phyloP scores from a whole-genome alignment of 2,329 filamentous ascomycete genomes.

The Ambrosiella cleistominuta region DNA sequence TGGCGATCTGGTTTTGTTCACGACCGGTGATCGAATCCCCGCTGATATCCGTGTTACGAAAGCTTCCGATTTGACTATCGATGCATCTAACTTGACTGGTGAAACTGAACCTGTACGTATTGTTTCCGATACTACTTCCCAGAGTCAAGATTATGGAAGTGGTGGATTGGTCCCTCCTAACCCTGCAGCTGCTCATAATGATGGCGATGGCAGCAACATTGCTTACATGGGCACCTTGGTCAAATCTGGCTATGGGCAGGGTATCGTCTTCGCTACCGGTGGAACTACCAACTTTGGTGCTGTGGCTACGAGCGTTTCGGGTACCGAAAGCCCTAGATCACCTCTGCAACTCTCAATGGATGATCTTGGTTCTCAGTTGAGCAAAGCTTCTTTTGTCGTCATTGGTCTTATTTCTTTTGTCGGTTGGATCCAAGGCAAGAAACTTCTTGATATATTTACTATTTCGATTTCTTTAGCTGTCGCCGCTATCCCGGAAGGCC shows the following conservation, averaged over 20 bases:
- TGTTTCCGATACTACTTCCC: slow-evolving; percentile 38
- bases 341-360: slow-evolving; percentile 95
- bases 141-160: neutral
- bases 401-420: slow-evolving; percentile 86
- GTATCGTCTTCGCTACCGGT: slow-evolving; percentile 92
- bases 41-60: slow-evolving; percentile 90
- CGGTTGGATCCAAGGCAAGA: slow-evolving; percentile 77
- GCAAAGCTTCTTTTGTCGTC: slow-evolving; percentile 88
- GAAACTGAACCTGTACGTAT: slow-evolving; percentile 89
- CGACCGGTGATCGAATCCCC: slow-evolving; percentile 88
- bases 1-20: slow-evolving; percentile 83
- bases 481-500: slow-evolving; percentile 84
- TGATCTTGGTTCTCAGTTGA: slow-evolving; percentile 84
- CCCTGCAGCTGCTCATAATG: slow-evolving; percentile 17
- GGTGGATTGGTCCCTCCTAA: slow-evolving; percentile 8
- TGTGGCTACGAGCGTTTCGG: slow-evolving; percentile 83
- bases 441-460: slow-evolving; percentile 84
- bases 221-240: slow-evolving; percentile 97
- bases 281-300: slow-evolving; percentile 88
- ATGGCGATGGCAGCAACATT: slow-evolving; percentile 67
- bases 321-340: slow-evolving; percentile 88
- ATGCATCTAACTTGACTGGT: slow-evolving; percentile 90
- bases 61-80: slow-evolving; percentile 77
- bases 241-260: slow-evolving; percentile 85
- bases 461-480: slow-evolving; percentile 94